Evolutionary conservation across 495 filamentous ascomycete genomes (phyloP).

Genomic region (Podospora pseudoanserina): DNA sequence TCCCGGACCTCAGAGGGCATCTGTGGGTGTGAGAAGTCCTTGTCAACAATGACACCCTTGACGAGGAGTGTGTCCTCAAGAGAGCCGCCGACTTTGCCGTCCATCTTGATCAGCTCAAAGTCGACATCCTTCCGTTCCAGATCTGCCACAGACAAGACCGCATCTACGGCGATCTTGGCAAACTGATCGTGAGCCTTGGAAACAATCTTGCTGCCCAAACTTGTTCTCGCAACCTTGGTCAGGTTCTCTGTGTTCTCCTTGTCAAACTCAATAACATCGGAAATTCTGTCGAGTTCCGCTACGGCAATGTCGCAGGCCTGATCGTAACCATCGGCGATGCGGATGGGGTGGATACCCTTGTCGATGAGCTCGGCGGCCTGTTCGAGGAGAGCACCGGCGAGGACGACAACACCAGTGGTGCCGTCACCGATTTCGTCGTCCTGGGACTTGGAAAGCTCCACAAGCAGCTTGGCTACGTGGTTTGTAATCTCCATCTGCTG

Average conservation of each 20-base stretch:
- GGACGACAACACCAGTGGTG: conserved; percentile 95
- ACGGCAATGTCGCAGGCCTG: conserved; percentile 95
- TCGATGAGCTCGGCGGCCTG: conserved; percentile 98
- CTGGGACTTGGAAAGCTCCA: conserved; percentile 98
- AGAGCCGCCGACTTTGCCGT: conserved; percentile 93
- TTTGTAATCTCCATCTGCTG: conserved; percentile 99
- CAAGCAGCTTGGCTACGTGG: conserved; percentile 93
- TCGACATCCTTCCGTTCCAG: conserved; percentile 96
- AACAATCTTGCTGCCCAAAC: conserved; percentile 97
- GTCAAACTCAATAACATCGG: conserved; percentile 83
- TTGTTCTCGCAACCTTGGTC: conserved; percentile 90
- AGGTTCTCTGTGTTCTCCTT: conserved; percentile 75
- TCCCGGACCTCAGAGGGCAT: conserved; percentile 93
- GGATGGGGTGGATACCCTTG: conserved; percentile 98
- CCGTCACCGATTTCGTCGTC: conserved; percentile 99
- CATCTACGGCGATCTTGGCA: conserved; percentile 93
- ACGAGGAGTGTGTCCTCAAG: conserved; percentile 94
- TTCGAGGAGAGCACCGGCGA: conserved; percentile 91
- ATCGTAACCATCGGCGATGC: conserved; percentile 97
- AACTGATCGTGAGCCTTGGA: conserved; percentile 99
- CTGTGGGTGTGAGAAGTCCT: conserved; percentile 99
- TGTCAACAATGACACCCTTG: conserved; percentile 97
- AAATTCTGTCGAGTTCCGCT: conserved; percentile 85
- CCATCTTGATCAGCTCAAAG: conserved; percentile 98
- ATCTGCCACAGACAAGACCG: conserved; percentile 93